These are phyloP conservation scores for Pestalotiopsis sp. DNA, from an alignment of 2,329 filamentous ascomycete genomes.

Conservation along the genomic window DNA sequence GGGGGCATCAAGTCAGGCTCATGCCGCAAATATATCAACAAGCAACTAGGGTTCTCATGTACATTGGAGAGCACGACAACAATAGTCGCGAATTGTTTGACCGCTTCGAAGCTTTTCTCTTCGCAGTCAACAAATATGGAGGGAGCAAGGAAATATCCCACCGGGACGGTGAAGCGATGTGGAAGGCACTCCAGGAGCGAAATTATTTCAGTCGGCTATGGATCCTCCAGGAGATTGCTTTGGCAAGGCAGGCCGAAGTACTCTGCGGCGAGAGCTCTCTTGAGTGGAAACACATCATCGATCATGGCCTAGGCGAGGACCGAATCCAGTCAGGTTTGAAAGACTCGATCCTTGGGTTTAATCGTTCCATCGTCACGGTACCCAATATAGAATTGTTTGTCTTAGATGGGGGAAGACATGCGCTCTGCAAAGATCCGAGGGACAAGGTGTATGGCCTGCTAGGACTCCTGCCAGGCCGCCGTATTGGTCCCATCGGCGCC, in stretches of 20 bases:
- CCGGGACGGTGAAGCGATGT: background rate
- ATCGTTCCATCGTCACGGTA: too few species aligned
- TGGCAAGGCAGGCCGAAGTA: background rate
- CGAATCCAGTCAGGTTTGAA: too few species aligned
- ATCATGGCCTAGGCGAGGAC: accelerated
- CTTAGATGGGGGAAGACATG: background rate
- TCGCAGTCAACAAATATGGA: background rate
- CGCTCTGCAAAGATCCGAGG: background rate
- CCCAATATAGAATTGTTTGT: background rate
- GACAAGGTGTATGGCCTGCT: background rate
- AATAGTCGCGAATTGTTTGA: background rate
- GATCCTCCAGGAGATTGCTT: background rate
- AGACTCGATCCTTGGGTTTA: background rate
- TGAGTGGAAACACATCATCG: background rate
- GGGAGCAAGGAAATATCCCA: background rate
- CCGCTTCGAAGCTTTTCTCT: background rate
- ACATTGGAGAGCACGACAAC: conserved; percentile 9
- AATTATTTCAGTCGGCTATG: background rate
- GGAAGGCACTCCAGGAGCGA: background rate
- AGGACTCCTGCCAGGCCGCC: background rate
- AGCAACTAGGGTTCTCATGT: conserved; percentile 11
- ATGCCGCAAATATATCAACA: conserved; percentile 18
- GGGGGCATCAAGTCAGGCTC: conserved; percentile 16
- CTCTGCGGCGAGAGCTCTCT: background rate
- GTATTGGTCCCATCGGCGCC: background rate